Percentiles rank a stretch among this genome's conserved stretches.
Conservation (phyloP, 257 asterid genomes). For the Cordia subcordata region DNA sequence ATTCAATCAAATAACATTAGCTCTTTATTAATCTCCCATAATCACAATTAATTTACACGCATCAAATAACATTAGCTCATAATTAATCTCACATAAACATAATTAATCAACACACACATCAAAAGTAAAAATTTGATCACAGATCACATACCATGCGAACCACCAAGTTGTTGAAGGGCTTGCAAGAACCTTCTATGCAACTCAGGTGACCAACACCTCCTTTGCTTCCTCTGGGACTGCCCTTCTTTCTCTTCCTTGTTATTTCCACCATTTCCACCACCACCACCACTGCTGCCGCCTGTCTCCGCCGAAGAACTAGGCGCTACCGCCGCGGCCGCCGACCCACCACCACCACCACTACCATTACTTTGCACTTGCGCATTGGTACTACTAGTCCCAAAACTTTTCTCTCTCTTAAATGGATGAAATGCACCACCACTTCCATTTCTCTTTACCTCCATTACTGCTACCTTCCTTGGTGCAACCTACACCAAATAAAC, state of each 20-base stretch:
- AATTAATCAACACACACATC: not conserved
- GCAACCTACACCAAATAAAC: slow-evolving; percentile 25
- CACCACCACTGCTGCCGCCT: slow-evolving; percentile 27
- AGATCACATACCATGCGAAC: slow-evolving; percentile 55
- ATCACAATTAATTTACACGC: not conserved
- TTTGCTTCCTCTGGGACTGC: slow-evolving; percentile 46
- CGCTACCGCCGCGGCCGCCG: slow-evolving; percentile 22
- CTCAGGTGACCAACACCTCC: slow-evolving; percentile 83
- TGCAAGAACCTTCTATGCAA: slow-evolving; percentile 58
- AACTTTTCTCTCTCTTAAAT: slow-evolving; percentile 44
- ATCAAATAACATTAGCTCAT: not conserved
- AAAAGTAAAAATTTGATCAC: not conserved
- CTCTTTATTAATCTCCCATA: not conserved
- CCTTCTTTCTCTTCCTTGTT: slow-evolving; percentile 43
- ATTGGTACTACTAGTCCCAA: slow-evolving; percentile 2
- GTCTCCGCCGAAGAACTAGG: slow-evolving; percentile 54
- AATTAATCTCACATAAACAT: not conserved
- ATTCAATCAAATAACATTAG: slow-evolving; percentile 7
- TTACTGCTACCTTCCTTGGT: slow-evolving; percentile 28
- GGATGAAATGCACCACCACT: slow-evolving; percentile 67
- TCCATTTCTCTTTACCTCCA: slow-evolving; percentile 44
- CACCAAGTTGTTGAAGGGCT: slow-evolving; percentile 78
- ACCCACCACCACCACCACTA: slow-evolving; percentile 17
- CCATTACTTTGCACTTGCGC: slow-evolving; percentile 9
- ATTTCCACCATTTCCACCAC: slow-evolving; percentile 11